phyloP scores from a whole-genome alignment of 352 stramenopile species.

The Globisporangium splendens region DNA sequence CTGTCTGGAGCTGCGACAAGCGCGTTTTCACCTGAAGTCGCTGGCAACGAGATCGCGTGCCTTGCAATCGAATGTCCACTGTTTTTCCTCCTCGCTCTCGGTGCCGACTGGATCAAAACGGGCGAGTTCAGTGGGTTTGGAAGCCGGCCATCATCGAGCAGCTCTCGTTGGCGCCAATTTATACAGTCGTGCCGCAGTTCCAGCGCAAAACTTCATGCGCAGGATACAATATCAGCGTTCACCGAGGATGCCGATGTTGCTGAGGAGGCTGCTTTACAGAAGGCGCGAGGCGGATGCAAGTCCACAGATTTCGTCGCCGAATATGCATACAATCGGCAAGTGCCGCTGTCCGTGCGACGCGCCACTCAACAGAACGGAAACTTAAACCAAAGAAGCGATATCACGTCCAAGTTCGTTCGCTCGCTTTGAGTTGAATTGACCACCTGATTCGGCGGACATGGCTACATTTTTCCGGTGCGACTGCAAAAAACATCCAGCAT shows the following conservation, averaged over 20 bases:
- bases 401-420: no score
- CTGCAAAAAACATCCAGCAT: no score
- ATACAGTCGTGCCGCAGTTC: neutral
- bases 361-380: no score
- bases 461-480: no score
- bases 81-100: conserved; percentile 69
- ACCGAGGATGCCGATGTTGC: conserved; percentile 12
- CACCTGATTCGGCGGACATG: no score
- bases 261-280: conserved; percentile 11
- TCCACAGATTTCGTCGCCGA: no score
- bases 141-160: neutral
- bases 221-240: neutral
- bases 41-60: conserved; percentile 72
- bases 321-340: no score
- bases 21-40: conserved; percentile 49
- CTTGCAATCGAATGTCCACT: conserved; percentile 64
- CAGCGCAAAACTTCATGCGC: conserved; percentile 9
- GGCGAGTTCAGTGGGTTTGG: conserved; percentile 14
- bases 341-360: no score
- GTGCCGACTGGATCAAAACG: conserved; percentile 56
- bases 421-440: no score
- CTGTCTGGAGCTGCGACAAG: conserved; percentile 27
- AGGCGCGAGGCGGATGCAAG: neutral
- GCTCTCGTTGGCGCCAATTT: neutral
- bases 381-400: no score